Evolutionary conservation across 1,284 basidiomycete genomes (phyloP).

Genomic region (Thecaphora frezii): DNA sequence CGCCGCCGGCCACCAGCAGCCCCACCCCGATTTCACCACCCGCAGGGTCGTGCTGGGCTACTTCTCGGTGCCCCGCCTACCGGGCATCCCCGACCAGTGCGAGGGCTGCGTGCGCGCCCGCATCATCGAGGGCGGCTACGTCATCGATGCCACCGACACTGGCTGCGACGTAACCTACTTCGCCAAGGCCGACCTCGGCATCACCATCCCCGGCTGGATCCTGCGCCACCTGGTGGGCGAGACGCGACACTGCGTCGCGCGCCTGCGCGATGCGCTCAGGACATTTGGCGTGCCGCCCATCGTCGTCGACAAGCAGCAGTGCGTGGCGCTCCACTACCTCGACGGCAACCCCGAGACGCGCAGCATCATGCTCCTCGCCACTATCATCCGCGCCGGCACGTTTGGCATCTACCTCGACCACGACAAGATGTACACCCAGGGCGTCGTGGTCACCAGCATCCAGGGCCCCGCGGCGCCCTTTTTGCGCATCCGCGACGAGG

Average conservation of each 20-base stretch:
- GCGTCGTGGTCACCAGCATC: constrained; percentile 22
- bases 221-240: constrained; percentile 27
- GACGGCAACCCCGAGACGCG: constrained; percentile 32
- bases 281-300: constrained; percentile 43
- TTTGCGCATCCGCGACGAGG: constrained; percentile 23
- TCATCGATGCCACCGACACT: constrained; percentile 21
- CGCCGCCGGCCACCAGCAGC: constrained; percentile 19
- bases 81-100: constrained; percentile 21
- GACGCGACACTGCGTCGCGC: constrained; percentile 18
- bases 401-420: constrained; percentile 39
- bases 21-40: constrained; percentile 22
- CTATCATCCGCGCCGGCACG: constrained; percentile 31
- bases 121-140: constrained; percentile 33
- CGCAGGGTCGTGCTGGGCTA: constrained; percentile 31
- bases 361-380: constrained; percentile 22
- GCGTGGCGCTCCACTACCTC: constrained; percentile 32
- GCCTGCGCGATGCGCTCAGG: constrained; percentile 34
- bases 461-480: constrained; percentile 18
- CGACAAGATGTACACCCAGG: constrained; percentile 40
- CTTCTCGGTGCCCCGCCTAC: constrained; percentile 20
- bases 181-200: constrained; percentile 28
- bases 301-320: constrained; percentile 26
- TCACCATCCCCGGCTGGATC: constrained; percentile 37
- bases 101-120: constrained; percentile 37
- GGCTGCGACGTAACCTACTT: constrained; percentile 41